Evolutionary conservation across 345 rosid genomes (phyloP).

Genomic region (Turnera subulata): DNA sequence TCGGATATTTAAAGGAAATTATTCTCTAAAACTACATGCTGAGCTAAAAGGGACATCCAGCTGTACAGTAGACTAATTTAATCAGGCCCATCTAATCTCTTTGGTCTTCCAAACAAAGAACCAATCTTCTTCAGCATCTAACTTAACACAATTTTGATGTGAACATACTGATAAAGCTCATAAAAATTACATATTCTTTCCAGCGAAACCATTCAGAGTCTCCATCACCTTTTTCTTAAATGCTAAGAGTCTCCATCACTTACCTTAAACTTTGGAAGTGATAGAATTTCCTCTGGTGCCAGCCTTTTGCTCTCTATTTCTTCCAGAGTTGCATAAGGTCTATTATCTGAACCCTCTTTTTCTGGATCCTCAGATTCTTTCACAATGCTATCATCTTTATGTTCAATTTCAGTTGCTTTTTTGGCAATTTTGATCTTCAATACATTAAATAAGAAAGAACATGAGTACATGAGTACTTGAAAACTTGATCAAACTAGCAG

Average conservation of each 20-base stretch:
- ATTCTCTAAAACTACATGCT: too few relatives aligned
- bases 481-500: constrained; percentile 6
- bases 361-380: constrained; percentile 40
- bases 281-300: constrained; percentile 82
- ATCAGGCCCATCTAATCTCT: too few relatives aligned
- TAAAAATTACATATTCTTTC: too few relatives aligned
- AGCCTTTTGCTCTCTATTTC: constrained; percentile 73
- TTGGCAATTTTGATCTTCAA: constrained; percentile 76
- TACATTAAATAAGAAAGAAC: constrained; percentile 13
- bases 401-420: constrained; percentile 47
- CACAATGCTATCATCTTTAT: constrained; percentile 39
- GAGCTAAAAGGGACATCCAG: too few relatives aligned
- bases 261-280: constrained; percentile 92
- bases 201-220: too few relatives aligned
- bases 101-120: too few relatives aligned
- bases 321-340: constrained; percentile 46
- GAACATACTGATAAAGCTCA: too few relatives aligned
- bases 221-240: too few relatives aligned
- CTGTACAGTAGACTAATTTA: too few relatives aligned
- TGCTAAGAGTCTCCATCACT: constrained; percentile 5
- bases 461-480: constrained; percentile 3
- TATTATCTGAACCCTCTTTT: constrained; percentile 33
- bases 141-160: too few relatives aligned
- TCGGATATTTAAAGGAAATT: too few relatives aligned
- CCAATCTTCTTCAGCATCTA: too few relatives aligned